Evolutionary conservation across 495 filamentous ascomycete genomes (phyloP), one percentile per base, ranked within the genome.

Genomic region (Talaromyces ruber): DNA sequence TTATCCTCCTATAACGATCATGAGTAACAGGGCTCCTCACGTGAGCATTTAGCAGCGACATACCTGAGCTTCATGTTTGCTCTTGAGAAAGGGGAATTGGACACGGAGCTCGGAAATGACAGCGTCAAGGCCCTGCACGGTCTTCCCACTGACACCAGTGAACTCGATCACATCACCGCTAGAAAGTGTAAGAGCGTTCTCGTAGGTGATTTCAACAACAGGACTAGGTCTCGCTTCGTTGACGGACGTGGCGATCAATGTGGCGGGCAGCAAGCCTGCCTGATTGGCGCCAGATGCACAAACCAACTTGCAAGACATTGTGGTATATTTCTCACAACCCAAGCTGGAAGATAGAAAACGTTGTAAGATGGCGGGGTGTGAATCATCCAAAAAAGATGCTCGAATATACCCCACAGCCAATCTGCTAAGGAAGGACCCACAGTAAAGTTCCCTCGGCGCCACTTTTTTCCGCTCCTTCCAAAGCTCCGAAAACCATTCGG

Each of bases 211-310:
- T 37, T 68, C 65, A 63, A 84, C 75, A n/a, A 73, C 72, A 4
- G 74, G 72, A 37, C 61, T 74, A 1, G 77, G 71, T 25, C 76
- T 74, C 24, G 72, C 73, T 67, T 79, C 72, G 43, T 82, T 83
- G 67, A 81, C 71, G 7, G 79, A 81, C 29, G 75, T 74, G 6
- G 76, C 81, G 63, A 81, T 73, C 51, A 84, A 70, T 11, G 82
- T 67, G 24, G 78, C 76, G 2, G 81, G 81, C 18, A 83, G 68
- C 59, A 81, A 63, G 2, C 69, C 72, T 30, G 81, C 74, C 64
- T 88, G 84, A 68, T 77, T 89, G 64, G 81, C 84, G 68, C 85
- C 82, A 11, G 72, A 84, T 67, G 86, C 86, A 72, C 88, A 74
- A 63, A 74, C 85, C 25, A 88, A 67, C 50, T 72, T 66, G 61